These are phyloP conservation scores for Sordariomycetes sp. DNA, from an alignment of 2,329 filamentous ascomycete genomes.

Conservation along the genomic window DNA sequence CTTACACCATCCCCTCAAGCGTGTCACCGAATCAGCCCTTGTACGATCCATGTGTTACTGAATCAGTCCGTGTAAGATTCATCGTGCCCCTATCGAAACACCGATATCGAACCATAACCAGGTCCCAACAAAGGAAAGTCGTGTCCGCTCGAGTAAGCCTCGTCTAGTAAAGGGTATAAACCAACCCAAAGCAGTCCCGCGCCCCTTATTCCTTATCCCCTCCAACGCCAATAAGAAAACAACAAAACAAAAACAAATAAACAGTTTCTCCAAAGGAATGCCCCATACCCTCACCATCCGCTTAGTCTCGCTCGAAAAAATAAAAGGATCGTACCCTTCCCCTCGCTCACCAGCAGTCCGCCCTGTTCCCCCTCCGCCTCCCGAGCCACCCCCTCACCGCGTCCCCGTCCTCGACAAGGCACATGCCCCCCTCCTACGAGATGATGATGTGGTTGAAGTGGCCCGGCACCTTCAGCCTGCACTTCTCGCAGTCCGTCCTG, in stretches of 20 bases:
- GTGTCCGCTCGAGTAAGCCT: neutral
- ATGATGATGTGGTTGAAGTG: conserved; percentile 74
- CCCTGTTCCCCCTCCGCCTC: neutral
- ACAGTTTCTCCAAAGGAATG: too few species aligned
- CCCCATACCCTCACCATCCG: too few species aligned
- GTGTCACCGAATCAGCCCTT: too few species aligned
- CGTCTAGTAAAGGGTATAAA: neutral
- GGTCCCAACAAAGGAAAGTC: neutral
- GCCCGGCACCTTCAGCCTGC: conserved; percentile 61
- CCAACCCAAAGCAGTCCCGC: too few species aligned
- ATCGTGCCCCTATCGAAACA: neutral
- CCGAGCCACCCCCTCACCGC: neutral
- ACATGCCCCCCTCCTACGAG: conserved; percentile 31
- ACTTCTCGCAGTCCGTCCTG: conserved; percentile 69
- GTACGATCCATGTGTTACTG: too few species aligned
- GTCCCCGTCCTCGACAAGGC: neutral
- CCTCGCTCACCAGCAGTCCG: neutral
- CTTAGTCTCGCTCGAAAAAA: too few species aligned
- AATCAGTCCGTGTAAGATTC: too few species aligned
- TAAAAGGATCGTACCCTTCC: too few species aligned
- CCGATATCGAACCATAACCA: neutral
- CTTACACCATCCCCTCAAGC: too few species aligned
- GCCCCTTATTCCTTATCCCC: too few species aligned
- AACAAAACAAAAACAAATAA: too few species aligned
- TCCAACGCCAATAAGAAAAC: too few species aligned